These are phyloP conservation scores for Rhodotorula taiwanensis DNA, from an alignment of 768 basidiomycete species.

Conservation along the genomic window DNA sequence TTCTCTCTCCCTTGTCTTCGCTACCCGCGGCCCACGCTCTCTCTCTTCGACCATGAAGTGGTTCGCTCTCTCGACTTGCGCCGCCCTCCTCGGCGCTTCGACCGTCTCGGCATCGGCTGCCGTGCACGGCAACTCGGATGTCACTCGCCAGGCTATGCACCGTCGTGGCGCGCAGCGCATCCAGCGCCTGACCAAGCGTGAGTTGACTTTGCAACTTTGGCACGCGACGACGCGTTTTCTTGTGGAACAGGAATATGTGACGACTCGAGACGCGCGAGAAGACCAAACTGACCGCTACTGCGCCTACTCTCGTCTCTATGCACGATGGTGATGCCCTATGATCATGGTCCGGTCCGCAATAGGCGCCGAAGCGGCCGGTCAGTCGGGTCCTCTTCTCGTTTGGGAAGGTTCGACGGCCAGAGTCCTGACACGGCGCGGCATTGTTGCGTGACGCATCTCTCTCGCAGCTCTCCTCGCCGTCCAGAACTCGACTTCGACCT, in stretches of 20 bases:
- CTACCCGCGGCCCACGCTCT: background rate
- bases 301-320: too few relatives aligned
- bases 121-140: background rate
- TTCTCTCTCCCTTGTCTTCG: background rate
- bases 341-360: too few relatives aligned
- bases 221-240: background rate
- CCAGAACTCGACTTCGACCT: background rate
- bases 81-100: constrained; percentile 6
- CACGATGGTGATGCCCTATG: too few relatives aligned
- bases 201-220: background rate
- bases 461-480: background rate
- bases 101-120: background rate
- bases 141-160: constrained; percentile 1
- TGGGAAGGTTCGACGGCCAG: background rate
- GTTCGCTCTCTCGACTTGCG: constrained; percentile 14
- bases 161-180: background rate
- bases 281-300: too few relatives aligned
- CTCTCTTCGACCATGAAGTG: constrained; percentile 5
- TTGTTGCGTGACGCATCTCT: background rate
- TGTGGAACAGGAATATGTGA: too few relatives aligned
- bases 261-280: too few relatives aligned
- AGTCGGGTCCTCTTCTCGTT: too few relatives aligned
- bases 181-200: constrained; percentile 4
- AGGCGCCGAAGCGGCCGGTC: too few relatives aligned
- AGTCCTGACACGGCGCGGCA: too few relatives aligned